Base-by-base conservation (phyloP, 2,329 filamentous ascomycete species). In the Trichoderma harzianum region DNA sequence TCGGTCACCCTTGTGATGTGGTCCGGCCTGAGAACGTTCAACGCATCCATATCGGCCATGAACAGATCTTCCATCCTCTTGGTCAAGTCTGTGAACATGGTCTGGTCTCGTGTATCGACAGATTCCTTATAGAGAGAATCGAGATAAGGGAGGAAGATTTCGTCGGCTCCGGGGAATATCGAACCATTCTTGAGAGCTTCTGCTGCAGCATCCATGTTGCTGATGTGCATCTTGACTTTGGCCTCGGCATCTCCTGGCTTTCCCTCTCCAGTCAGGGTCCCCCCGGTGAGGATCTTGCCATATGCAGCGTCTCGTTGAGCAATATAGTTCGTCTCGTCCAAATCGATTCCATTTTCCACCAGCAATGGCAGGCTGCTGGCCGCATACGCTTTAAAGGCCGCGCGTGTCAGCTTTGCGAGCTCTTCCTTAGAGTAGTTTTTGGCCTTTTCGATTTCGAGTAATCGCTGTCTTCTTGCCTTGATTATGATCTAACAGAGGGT, bases 1-100 rank as follows among this genome's bases (percentile, higher is more conserved):
- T 97, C 94, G 1, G 94, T 97, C n/a, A 98, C 95, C 71, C 95
- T 86, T 0, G 94, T 97, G 30, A 97, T 84, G 39, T 92, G 88
- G 77, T 97, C 92, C 0, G 95, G 94, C 26, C 91, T 87, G 51
- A 95, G 85, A 12, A 97, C 93, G 77, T 98, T 98, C 65, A 98
- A 84, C 7, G 90, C 90, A 73, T 90, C 87, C 91, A 98, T 95
- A 77, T 98, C 95, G 71, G 92, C 90, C 79, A 93, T 92, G 81
- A 98, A 98, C 16, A 93, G 88, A n/a, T 88, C 85, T 81, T 98
- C 95, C 84, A 94, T 97, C 78, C 91, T 91, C 80, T 92, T 88
- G 0, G 95, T 97, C 32, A 98, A 87, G 74, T 93, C 90, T 3
- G 93, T 96, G 81, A 97, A 98, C 73, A 98, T 95, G 67, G 84